Base-by-base conservation (phyloP, 371 early-diverging fungal species). In the Apophysomyces sp. region DNA sequence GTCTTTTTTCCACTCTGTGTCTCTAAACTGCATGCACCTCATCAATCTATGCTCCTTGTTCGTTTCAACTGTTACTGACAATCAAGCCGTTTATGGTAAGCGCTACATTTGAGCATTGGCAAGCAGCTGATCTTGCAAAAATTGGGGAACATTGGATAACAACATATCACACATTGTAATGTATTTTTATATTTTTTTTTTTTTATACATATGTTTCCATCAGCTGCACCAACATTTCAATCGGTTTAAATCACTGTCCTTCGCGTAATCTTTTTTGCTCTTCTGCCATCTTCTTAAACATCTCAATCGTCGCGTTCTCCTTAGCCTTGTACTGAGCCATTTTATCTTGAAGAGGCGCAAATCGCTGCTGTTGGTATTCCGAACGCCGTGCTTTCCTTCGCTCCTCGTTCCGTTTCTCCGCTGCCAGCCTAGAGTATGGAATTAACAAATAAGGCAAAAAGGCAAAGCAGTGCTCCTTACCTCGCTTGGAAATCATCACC, bases 211-310 rank as follows among this genome's bases (percentile, higher is more conserved):
- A 37, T 11, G 15, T 37, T 11, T 37, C 15, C n/a, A 37, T n/a
- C 11, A 18, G 21, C 11, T 4, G 11, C 9, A 24, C 49, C 8
- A 21, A 7, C 18, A 12, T 26, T 13, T 27, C 4, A 40, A 11
- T 53, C 7, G 24, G 13, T 11, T 16, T 34, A 27, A 12, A n/a
- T 31, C 27, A 59, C 12, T 32, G 59, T 30, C 59, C 59, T 44
- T 52, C 59, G 1, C 59, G 59, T 32, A 44, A 44, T 69, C 49
- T 72, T 40, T 61, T 76, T 53, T 74, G 79, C 36, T 83, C 76
- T 58, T 83, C 82, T 3, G 88, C 91, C 78, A 90, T 81, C 57
- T 78, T 77, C 54, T 74, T 72, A 40, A 90, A 82, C 91, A 90
- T 90, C 9, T 75, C 87, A 66, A 90, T 79, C 3, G 91, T 89